Conservation (phyloP, 139 green algal species). For the Micractinium conductrix region DNA sequence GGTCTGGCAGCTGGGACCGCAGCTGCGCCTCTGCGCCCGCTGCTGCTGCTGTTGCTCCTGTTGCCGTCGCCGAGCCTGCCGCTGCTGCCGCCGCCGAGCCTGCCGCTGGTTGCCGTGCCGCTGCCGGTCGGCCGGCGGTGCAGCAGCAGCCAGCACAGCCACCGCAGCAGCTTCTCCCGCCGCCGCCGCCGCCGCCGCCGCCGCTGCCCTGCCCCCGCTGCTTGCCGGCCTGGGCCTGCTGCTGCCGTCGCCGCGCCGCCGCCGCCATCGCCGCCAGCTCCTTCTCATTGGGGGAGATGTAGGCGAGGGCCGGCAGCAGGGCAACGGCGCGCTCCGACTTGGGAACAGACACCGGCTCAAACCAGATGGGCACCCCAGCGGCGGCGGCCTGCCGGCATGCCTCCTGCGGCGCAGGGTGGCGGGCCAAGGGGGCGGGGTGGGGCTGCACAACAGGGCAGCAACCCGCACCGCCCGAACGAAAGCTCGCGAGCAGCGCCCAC, state of each 20-base stretch:
- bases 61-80: background rate
- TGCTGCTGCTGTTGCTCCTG: background rate
- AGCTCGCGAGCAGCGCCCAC: background rate
- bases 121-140: background rate
- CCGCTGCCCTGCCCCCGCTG: background rate
- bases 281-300: constrained; percentile 59
- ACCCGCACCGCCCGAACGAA: background rate
- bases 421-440: background rate
- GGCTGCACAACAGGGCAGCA: background rate
- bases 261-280: constrained; percentile 67
- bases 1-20: constrained; percentile 24
- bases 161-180: background rate
- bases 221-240: background rate
- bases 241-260: constrained; percentile 26
- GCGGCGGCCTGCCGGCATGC: constrained; percentile 41
- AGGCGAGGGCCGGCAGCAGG: constrained; percentile 44
- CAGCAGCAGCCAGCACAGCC: background rate
- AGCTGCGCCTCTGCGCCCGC: background rate
- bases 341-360: constrained; percentile 75
- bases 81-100: too few species aligned
- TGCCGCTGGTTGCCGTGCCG: background rate
- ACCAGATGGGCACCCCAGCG: constrained; percentile 58
- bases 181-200: background rate
- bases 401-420: constrained; percentile 20
- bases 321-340: constrained; percentile 56